Conservation (phyloP, 495 filamentous ascomycete genomes). For the Durotheca rogersii region DNA sequence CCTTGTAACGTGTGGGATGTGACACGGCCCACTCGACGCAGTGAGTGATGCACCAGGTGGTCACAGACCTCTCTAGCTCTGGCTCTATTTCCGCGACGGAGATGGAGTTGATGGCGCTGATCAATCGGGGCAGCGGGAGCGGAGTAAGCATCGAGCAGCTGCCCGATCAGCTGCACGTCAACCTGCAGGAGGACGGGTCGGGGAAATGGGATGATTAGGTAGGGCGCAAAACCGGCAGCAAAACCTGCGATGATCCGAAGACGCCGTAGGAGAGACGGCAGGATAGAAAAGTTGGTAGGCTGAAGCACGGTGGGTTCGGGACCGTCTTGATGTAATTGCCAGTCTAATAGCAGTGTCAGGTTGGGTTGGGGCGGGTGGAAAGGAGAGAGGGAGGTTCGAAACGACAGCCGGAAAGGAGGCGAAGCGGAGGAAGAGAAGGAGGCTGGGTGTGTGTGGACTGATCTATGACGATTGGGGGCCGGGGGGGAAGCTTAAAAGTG, state of each 20-base stretch:
- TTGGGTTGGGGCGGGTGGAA: neutral
- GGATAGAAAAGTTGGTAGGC: neutral
- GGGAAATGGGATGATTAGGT: neutral
- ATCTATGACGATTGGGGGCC: no score
- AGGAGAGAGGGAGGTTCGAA: neutral
- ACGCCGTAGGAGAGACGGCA: neutral
- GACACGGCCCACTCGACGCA: slow-evolving; percentile 12
- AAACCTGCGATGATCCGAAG: neutral
- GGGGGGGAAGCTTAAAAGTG: no score
- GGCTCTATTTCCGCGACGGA: neutral
- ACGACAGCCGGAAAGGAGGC: no score
- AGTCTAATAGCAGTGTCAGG: neutral
- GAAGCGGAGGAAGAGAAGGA: neutral
- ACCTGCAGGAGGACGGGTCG: neutral
- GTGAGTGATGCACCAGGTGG: neutral
- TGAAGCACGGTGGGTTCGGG: neutral
- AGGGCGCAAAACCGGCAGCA: neutral
- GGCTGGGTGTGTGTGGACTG: no score
- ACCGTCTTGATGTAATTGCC: neutral
- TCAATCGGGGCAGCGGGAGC: neutral
- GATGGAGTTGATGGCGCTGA: neutral
- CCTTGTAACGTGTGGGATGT: slow-evolving; percentile 23
- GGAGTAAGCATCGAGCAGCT: neutral
- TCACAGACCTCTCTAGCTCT: neutral
- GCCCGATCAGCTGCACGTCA: neutral